A percentile compares a stretch with the other conserved stretches of the same genome.
Evolutionary conservation across 768 basidiomycete genomes (phyloP).

Genomic region (Russula foetens): DNA sequence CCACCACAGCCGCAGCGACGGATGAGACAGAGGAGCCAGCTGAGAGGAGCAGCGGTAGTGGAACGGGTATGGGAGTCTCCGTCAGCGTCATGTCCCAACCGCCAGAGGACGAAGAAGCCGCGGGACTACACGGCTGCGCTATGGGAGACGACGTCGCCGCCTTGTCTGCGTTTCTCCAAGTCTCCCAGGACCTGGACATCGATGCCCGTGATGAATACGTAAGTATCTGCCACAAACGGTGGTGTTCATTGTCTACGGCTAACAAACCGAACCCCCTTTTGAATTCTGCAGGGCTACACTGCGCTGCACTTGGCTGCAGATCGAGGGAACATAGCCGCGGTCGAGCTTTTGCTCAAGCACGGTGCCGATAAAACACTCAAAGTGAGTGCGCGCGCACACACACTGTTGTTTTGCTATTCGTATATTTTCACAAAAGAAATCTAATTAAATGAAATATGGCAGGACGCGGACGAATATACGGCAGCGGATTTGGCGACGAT

Average conservation of each 20-base stretch:
- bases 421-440: slow-evolving; percentile 3
- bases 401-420: background rate
- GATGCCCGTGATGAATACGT: slow-evolving; percentile 70
- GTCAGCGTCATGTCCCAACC: slow-evolving; percentile 54
- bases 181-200: slow-evolving; percentile 38
- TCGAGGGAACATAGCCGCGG: slow-evolving; percentile 55
- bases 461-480: slow-evolving; percentile 60
- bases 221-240: slow-evolving; percentile 23
- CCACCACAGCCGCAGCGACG: slow-evolving; percentile 14
- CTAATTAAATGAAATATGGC: slow-evolving; percentile 23
- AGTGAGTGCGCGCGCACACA: slow-evolving; percentile 33
- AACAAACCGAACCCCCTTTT: too few species aligned
- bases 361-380: slow-evolving; percentile 61
- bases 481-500: slow-evolving; percentile 52
- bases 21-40: slow-evolving; percentile 22
- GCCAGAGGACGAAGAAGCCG: slow-evolving; percentile 28
- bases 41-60: slow-evolving; percentile 21
- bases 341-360: slow-evolving; percentile 46
- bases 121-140: slow-evolving; percentile 49
- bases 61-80: slow-evolving; percentile 45
- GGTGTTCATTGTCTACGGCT: background rate
- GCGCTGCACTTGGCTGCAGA: slow-evolving; percentile 84
- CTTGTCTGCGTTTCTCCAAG: slow-evolving; percentile 36
- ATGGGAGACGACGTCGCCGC: slow-evolving; percentile 44
- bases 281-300: slow-evolving; percentile 63